Conservation (phyloP, 352 stramenopile genomes). For the Globisporangium emineosum region DNA sequence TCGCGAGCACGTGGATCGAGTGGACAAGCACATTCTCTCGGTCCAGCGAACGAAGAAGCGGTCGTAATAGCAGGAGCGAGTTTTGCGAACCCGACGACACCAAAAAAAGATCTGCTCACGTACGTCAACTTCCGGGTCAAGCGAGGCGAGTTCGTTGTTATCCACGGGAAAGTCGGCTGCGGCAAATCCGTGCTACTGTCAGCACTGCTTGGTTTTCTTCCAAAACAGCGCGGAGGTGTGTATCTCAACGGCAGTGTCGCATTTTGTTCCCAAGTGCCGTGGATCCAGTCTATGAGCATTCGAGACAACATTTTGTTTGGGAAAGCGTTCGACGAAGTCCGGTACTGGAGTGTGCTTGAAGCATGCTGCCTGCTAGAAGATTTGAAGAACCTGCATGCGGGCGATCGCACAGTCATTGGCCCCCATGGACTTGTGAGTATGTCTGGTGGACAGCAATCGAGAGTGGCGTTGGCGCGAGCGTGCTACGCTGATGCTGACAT, state of each 20-base stretch:
- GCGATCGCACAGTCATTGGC: constrained; percentile 46
- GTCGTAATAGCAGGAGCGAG: constrained; percentile 39
- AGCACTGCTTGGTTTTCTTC: constrained; percentile 46
- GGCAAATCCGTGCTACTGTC: constrained; percentile 64
- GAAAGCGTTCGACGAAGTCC: constrained; percentile 50
- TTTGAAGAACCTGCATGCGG: constrained; percentile 43
- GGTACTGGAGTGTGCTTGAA: constrained; percentile 65
- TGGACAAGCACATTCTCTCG: constrained; percentile 9
- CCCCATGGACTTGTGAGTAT: constrained; percentile 51
- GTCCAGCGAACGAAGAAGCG: constrained; percentile 15
- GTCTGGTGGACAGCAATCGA: constrained; percentile 51
- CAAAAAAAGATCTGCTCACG: constrained; percentile 29
- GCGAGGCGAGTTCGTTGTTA: constrained; percentile 48
- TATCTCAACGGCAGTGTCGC: constrained; percentile 40
- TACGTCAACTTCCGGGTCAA: constrained; percentile 48
- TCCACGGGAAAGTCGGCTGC: constrained; percentile 54
- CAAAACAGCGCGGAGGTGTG: constrained; percentile 35
- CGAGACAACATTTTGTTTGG: constrained; percentile 98
- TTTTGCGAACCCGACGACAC: constrained; percentile 30
- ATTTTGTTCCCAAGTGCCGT: constrained; percentile 91
- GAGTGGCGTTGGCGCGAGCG: constrained; percentile 52
- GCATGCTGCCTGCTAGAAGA: constrained; percentile 52
- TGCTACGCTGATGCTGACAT: constrained; percentile 56
- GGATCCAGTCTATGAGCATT: constrained; percentile 96
- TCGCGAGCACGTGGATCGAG: neutral